Evolutionary conservation across 305 asterid genomes (phyloP), one percentile per base, ranked within the genome.

Genomic region (Salvia sclarea): DNA sequence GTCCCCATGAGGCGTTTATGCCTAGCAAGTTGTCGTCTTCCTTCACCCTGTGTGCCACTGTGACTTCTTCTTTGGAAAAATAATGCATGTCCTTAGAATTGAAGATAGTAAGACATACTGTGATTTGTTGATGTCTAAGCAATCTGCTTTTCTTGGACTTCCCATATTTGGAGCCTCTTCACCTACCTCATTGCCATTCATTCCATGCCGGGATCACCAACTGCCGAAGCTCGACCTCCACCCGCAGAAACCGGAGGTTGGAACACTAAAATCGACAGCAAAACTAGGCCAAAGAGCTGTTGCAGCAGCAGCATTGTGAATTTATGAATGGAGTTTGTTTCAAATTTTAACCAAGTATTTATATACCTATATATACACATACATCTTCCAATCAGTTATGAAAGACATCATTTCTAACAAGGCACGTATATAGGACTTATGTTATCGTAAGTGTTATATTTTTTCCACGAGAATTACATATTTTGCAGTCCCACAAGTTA

Each of bases 11-110:
- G 52, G 74, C 44, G 8, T 67, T 59, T 41, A 50, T 53, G 9
- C 74, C 61, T 4, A 62, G 60, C 30, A 3, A 14, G 17, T 74
- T 74, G 52, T 61, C 66, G 33, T 69, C 61, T 64, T 61, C 71
- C 12, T 33, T 74, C 21, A 68, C 70, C 52, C 60, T 43, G 55
- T 69, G 79, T 8, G 40, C 68, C 53, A 75, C 20, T 33, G 40
- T 64, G 25, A 59, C 76, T 75, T 48, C 16, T 31, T n/a, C n/a
- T 2, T 45, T 63, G 8, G 28, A 17, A 62, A 28, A 25, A 62
- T 44, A 5, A 24, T 35, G 18, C 33, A 28, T 28, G 33, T 28
- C n/a, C n/a, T n/a, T 28, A 28, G 33, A 28, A 28, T 28, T n/a
- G n/a, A n/a, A n/a, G n/a, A n/a, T n/a, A n/a, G 3, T 1, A 28